Base-by-base conservation (phyloP, 768 basidiomycete species). In the Suillus luteus region DNA sequence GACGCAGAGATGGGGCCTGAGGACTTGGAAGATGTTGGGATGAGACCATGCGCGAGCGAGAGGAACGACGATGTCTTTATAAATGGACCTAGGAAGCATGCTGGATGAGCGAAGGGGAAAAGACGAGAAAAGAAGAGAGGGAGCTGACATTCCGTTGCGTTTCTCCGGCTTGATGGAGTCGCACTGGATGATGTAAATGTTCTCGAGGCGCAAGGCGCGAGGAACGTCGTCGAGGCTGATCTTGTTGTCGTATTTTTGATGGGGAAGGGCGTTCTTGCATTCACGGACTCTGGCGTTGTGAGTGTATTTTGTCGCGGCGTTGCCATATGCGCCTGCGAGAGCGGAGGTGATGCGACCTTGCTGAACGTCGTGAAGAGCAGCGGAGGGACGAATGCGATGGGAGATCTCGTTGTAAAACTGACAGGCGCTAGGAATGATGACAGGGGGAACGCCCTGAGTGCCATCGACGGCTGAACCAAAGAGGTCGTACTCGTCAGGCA, bases 371-470 rank as follows among this genome's bases (percentile, higher is more conserved):
- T 58, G 57, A 35, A 43, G 37, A 5, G 38, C 41, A 5, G 57
- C 37, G 0, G 57, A 38, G 1, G 57, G 38, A 5, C 57, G 57
- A 22, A 58, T 31, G 12, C 35, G 37, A 22, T 58, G 57, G 0
- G 57, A 58, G 0, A 58, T 14, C 57, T 58, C 57, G 10, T 58
- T 58, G 37, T 58, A 58, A 5, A 58, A 58, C 57, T 58, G 57
- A 22, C 57, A 58, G 7, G 38, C 19, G 9, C 37, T 43, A 0
- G 57, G 27, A 4, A 38, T 12, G 19, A 58, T 2, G 9, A 33
- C 35, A 0, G 44, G 44, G 3, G 58, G n/a, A 9, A 44, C 9
- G 1, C 1, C 2, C n/a, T 44, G 3, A 2, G 31, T 2, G 31
- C 10, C n/a, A 11, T 44, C 31, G 31, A 31, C 31, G 27, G 27